phyloP scores from a whole-genome alignment of 225 moss, liverwort and hornwort species.

The Ulota crispa region DNA sequence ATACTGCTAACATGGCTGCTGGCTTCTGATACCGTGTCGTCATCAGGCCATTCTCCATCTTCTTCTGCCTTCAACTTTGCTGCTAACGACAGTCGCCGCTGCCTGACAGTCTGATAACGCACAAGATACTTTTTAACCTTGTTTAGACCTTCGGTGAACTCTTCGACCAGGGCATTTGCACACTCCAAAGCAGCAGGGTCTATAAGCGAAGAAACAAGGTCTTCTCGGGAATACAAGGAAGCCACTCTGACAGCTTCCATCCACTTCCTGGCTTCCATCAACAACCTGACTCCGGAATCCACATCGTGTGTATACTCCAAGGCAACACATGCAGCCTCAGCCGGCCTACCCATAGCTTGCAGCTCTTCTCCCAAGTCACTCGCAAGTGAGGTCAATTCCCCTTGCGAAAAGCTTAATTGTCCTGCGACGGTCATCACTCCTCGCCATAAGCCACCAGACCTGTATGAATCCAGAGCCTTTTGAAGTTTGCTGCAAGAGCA shows the following conservation, averaged over 20 bases:
- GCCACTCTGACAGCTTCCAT: constrained; percentile 81
- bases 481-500: constrained; percentile 72
- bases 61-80: constrained; percentile 75
- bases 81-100: constrained; percentile 74
- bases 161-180: constrained; percentile 63
- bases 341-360: constrained; percentile 93
- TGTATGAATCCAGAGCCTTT: constrained; percentile 73
- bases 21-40: constrained; percentile 79
- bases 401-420: constrained; percentile 51
- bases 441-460: constrained; percentile 87
- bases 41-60: constrained; percentile 63
- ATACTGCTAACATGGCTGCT: constrained; percentile 85
- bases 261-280: constrained; percentile 95
- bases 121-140: constrained; percentile 81
- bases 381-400: constrained; percentile 54
- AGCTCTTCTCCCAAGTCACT: constrained; percentile 84
- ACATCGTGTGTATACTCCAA: constrained; percentile 80
- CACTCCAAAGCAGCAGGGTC: constrained; percentile 75
- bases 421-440: constrained; percentile 85
- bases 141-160: constrained; percentile 77
- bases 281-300: constrained; percentile 69
- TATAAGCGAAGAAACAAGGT: constrained; percentile 55
- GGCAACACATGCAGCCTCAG: constrained; percentile 81
- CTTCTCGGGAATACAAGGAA: constrained; percentile 58
- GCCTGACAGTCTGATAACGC: constrained; percentile 75